Evolutionary conservation across 768 basidiomycete species (phyloP).

Genomic region (Coprinopsis sp.): DNA sequence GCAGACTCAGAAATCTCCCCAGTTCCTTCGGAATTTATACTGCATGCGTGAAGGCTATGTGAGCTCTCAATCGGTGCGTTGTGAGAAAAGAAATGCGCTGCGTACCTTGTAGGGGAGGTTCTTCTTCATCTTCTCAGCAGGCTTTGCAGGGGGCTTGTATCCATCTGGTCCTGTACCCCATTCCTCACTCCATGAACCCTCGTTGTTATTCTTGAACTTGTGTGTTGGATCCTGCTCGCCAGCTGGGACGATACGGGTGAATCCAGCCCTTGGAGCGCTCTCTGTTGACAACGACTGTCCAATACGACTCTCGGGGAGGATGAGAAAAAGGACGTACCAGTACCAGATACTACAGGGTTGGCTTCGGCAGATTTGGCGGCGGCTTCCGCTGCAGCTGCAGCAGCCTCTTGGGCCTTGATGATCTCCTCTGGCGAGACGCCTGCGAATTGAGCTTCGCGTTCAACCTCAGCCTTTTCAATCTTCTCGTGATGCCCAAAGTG

Average conservation of each 20-base stretch:
- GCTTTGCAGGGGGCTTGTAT: slow-evolving; percentile 66
- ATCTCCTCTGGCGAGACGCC: slow-evolving; percentile 77
- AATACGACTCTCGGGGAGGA: slow-evolving; percentile 4
- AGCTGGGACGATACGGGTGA: slow-evolving; percentile 54
- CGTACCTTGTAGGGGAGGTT: slow-evolving; percentile 87
- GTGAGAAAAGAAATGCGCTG: slow-evolving; percentile 6
- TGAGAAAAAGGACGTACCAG: too few relatives aligned
- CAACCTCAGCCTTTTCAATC: slow-evolving; percentile 82
- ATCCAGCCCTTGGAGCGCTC: slow-evolving; percentile 39
- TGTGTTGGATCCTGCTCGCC: slow-evolving; percentile 66
- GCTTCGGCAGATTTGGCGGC: slow-evolving; percentile 12
- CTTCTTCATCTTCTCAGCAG: slow-evolving; percentile 74
- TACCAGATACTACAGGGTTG: not conserved
- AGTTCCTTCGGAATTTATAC: slow-evolving; percentile 87
- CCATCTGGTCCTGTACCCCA: slow-evolving; percentile 72
- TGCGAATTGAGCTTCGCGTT: slow-evolving; percentile 78
- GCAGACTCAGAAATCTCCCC: slow-evolving; percentile 72
- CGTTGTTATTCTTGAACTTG: slow-evolving; percentile 50
- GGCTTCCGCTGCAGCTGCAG: slow-evolving; percentile 18
- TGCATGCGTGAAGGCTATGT: slow-evolving; percentile 56
- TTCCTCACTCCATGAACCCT: slow-evolving; percentile 51
- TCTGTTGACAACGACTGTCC: slow-evolving; percentile 9
- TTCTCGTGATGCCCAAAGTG: slow-evolving; percentile 87
- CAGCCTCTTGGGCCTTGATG: slow-evolving; percentile 45
- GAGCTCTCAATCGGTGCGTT: slow-evolving; percentile 34